Evolutionary conservation across 108 stramenopile genomes (phyloP).

Genomic region (Pseudonitzschia multistriata): DNA sequence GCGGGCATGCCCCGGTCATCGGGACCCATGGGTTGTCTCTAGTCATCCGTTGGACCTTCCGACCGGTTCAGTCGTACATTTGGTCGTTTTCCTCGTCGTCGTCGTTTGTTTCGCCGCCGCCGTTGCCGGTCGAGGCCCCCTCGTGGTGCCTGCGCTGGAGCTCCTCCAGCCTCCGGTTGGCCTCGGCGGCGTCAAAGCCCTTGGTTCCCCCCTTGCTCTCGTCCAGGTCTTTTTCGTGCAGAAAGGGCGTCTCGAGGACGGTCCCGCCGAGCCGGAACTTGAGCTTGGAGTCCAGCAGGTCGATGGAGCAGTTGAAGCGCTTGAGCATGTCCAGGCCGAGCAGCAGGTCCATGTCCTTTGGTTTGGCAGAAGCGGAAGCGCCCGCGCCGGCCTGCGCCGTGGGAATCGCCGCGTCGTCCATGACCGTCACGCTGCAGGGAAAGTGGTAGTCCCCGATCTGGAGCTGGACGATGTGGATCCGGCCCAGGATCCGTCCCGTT

Average conservation of each 20-base stretch:
- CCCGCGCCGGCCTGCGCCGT: background rate
- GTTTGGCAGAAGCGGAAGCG: conserved; percentile 14
- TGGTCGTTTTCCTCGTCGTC: background rate
- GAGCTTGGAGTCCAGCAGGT: conserved; percentile 69
- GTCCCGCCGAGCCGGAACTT: conserved; percentile 45
- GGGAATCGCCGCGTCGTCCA: conserved; percentile 70
- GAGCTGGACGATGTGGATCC: conserved; percentile 67
- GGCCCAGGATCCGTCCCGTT: conserved; percentile 90
- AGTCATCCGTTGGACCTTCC: too few relatives aligned
- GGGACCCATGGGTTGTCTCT: too few relatives aligned
- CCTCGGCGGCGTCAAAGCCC: conserved; percentile 68
- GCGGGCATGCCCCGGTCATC: too few relatives aligned
- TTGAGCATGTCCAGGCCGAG: conserved; percentile 97
- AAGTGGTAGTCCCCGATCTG: conserved; percentile 71
- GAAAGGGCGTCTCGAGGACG: conserved; percentile 64
- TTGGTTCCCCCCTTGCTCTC: conserved; percentile 78
- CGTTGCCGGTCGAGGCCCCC: too few relatives aligned
- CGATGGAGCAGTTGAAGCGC: conserved; percentile 89
- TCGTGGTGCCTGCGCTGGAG: conserved; percentile 28
- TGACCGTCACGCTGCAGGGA: conserved; percentile 67
- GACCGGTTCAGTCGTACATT: conserved; percentile 19
- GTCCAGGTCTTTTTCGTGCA: conserved; percentile 86
- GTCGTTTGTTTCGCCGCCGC: conserved; percentile 18
- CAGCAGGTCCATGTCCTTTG: conserved; percentile 93
- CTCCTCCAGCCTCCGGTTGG: conserved; percentile 49